Conservation (phyloP, 2,329 filamentous ascomycete genomes). For the Pleurostoma richardsiae region DNA sequence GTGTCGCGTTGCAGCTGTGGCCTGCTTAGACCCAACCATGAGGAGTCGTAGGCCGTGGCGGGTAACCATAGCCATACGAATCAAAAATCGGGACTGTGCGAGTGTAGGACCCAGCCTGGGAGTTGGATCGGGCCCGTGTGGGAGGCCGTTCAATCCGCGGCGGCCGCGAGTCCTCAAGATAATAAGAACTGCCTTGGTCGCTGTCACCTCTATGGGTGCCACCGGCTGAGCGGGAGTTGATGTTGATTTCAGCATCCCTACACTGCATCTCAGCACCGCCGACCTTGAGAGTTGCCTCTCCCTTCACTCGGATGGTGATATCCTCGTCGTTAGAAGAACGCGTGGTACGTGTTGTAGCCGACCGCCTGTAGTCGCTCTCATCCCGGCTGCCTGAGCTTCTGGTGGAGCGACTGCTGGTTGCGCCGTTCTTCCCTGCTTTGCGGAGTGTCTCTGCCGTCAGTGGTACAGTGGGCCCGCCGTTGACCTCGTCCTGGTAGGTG, state of each 20-base stretch:
- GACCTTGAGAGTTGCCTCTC: conserved; percentile 49
- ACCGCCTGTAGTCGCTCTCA: conserved; percentile 59
- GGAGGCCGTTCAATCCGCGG: conserved; percentile 38
- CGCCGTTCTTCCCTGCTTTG: conserved; percentile 41
- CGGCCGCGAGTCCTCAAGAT: conserved; percentile 40
- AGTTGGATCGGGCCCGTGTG: conserved; percentile 39
- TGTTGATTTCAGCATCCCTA: conserved; percentile 54
- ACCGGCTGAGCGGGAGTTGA: conserved; percentile 32
- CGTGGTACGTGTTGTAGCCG: conserved; percentile 57
- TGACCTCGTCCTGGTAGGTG: conserved; percentile 49
- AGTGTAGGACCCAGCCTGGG: conserved; percentile 42
- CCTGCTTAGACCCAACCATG: neutral
- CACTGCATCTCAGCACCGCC: conserved; percentile 55
- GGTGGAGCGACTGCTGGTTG: conserved; percentile 49
- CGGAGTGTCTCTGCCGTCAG: conserved; percentile 53
- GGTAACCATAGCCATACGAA: conserved; percentile 9
- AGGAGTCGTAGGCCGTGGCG: conserved; percentile 1
- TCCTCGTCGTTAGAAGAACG: conserved; percentile 53
- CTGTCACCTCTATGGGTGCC: conserved; percentile 35
- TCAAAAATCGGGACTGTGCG: conserved; percentile 16
- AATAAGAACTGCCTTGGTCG: conserved; percentile 45
- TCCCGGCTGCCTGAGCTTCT: conserved; percentile 56
- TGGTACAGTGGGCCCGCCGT: conserved; percentile 35
- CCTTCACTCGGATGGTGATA: conserved; percentile 56
- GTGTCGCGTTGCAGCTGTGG: neutral